A percentile compares a stretch with the other conserved stretches of the same genome.
Conservation (phyloP, 768 basidiomycete species). For the Hygrocybe coccinea region DNA sequence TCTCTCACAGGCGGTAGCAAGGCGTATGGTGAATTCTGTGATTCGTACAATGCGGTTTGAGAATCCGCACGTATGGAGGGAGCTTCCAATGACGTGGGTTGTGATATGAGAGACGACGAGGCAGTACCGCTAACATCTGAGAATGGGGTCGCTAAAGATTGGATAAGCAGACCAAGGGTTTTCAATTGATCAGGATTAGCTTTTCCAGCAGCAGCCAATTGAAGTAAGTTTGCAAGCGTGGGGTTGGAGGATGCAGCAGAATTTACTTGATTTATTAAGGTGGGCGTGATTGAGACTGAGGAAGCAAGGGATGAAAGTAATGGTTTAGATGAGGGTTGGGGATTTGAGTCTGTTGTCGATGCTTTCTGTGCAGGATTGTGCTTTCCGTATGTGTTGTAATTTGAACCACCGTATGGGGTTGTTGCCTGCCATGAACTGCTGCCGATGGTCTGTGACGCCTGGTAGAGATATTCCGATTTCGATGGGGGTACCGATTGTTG, state of each 20-base stretch:
- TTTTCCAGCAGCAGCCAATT: slow-evolving; percentile 55
- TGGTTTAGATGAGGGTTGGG: slow-evolving; percentile 33
- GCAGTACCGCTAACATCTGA: neutral
- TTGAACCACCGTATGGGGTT: slow-evolving; percentile 21
- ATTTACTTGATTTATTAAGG: slow-evolving; percentile 60
- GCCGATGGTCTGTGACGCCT: slow-evolving; percentile 14
- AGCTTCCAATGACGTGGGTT: slow-evolving; percentile 3
- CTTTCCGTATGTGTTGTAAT: slow-evolving; percentile 17
- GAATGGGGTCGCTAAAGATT: slow-evolving; percentile 45
- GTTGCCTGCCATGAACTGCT: slow-evolving; percentile 27
- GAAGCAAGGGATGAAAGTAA: slow-evolving; percentile 43
- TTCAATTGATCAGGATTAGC: slow-evolving; percentile 63
- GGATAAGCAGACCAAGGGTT: slow-evolving; percentile 67
- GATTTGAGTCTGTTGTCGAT: slow-evolving; percentile 16
- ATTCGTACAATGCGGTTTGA: slow-evolving; percentile 1
- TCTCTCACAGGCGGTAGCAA: slow-evolving; percentile 39
- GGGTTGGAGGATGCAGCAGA: slow-evolving; percentile 62
- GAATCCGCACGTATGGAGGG: slow-evolving; percentile 9
- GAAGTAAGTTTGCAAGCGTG: slow-evolving; percentile 60
- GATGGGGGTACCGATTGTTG: slow-evolving; percentile 13
- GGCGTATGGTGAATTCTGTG: neutral
- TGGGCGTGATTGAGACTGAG: slow-evolving; percentile 48
- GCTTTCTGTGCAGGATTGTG: slow-evolving; percentile 14
- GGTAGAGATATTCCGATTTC: slow-evolving; percentile 16
- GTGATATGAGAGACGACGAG: neutral